Base-by-base conservation (phyloP, 768 basidiomycete species). In the Lentinus tigrinus region DNA sequence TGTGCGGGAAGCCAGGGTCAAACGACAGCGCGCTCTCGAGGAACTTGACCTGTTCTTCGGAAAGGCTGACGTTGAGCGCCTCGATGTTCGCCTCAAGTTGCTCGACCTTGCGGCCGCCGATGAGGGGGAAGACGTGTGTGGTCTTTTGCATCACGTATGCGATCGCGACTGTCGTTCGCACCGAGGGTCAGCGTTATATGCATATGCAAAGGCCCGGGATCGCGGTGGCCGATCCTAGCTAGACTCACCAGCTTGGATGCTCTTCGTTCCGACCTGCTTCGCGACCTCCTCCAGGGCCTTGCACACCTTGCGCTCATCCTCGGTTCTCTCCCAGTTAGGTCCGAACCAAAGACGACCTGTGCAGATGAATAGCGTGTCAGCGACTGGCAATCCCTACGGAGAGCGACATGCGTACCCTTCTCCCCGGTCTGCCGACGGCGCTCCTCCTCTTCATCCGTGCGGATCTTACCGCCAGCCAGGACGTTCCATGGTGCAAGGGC, bases 131-230 rank as follows among this genome's bases (percentile, higher is more conserved):
- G 1, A 63, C 78, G 51, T 72, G 81, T 0, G 78, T 75, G 2
- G 77, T 72, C 65, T 83, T 85, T 37, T 82, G 78, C 69, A 84
- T 70, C 13, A 84, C 69, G 55, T 82, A 83, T 14, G 81, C 79
- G 56, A 84, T 78, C 1, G 80, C 80, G 2, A 82, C 78, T 77
- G 19, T 31, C 8, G 13, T 46, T 13, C 13, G 31, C 31, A 31
- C 31, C 1, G 11, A 36, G 11, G 31, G 31, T 31, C 31, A 31
- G 31, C 11, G 31, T 11, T 6, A 31, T 11, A 31, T 11, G 31
- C 31, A 4, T 16, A 36, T 17, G 17, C 4, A 34, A 19, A n/a
- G n/a, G n/a, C n/a, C n/a, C n/a, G n/a, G n/a, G n/a, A n/a, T n/a
- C n/a, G n/a, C n/a, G n/a, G n/a, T n/a, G n/a, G n/a, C n/a, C n/a